A percentile compares a stretch with the other conserved stretches of the same genome.
phyloP scores from a whole-genome alignment of 1,139 yeast genomes.

The Diutina catenulata region DNA sequence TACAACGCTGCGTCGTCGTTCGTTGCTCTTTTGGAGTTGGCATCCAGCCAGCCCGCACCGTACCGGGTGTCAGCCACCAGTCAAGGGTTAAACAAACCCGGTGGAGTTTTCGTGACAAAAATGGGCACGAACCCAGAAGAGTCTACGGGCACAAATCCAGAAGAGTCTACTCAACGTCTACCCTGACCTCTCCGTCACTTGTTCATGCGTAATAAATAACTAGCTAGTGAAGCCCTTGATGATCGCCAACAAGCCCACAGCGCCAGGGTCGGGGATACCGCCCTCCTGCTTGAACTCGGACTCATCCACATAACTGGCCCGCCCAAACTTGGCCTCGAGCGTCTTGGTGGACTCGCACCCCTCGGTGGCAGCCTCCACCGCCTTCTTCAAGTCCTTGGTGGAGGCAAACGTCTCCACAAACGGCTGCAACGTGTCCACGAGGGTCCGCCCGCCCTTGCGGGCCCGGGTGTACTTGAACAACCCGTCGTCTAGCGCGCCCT shows the following conservation, averaged over 20 bases:
- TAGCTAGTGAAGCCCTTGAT: background rate
- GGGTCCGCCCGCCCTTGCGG: constrained; percentile 78
- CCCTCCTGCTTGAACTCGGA: constrained; percentile 41
- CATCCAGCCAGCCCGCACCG: no score
- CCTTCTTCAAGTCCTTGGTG: constrained; percentile 40
- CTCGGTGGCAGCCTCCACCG: constrained; percentile 54
- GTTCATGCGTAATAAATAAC: no score
- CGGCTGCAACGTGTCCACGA: constrained; percentile 82
- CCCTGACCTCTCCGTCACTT: no score
- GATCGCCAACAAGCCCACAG: constrained; percentile 64
- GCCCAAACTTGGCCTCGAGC: constrained; percentile 77
- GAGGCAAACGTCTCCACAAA: constrained; percentile 52
- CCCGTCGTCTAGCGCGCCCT: constrained; percentile 44
- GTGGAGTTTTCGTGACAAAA: no score
- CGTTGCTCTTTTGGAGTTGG: no score
- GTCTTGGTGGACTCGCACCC: constrained; percentile 72
- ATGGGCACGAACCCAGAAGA: no score
- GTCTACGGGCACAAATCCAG: no score
- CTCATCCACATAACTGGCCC: constrained; percentile 79
- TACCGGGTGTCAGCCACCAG: no score
- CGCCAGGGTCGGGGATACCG: constrained; percentile 92
- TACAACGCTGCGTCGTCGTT: no score
- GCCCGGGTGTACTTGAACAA: constrained; percentile 79
- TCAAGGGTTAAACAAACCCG: no score
- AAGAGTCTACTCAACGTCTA: no score